Base-by-base conservation (phyloP, 768 basidiomycete genomes). In the Clathrus columnatus region DNA sequence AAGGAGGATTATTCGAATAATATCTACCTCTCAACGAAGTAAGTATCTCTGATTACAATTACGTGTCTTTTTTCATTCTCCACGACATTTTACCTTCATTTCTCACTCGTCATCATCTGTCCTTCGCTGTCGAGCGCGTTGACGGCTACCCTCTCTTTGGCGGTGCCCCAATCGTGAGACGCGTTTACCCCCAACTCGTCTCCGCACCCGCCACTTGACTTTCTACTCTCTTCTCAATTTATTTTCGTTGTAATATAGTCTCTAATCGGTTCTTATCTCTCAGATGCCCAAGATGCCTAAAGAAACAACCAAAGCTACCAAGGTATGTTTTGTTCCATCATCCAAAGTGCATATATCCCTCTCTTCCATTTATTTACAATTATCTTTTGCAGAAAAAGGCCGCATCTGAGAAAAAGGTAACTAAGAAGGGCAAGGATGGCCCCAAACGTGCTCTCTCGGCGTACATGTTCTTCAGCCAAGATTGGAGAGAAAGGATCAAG, bases 381-480 rank as follows among this genome's bases (percentile, higher is more conserved):
- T n/a, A 8, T 41, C 23, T 36, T 17, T 42, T 48, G 51, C 66
- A 86, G 84, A 82, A 86, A 73, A 87, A 85, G 73, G 84, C 84
- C 66, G 82, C 80, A 51, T 75, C 78, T 21, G 84, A 85, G 63
- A 83, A 82, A 62, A 72, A 75, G 18, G 59, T 74, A 32, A 69
- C 70, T 57, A 82, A 86, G 73, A 91, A 90, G 72, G 84, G 91
- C 68, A 81, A 80, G 59, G 86, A 87, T 70, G 82, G 85, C 45
- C 92, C 91, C 59, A 96, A 97, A 75, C 83, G 93, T 52, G 87
- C 91, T 0, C 78, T 96, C 46, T 96, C 93, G 27, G 92, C 95
- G 41, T 98, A 96, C 76, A 96, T 98, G 95, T 93, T 93, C 86
- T 98, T 97, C 79, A 85, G 83, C 63, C 89, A 93, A 70, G 94